Base-by-base conservation (phyloP, 306 rosid genomes). In the Boehmeria nivea region DNA sequence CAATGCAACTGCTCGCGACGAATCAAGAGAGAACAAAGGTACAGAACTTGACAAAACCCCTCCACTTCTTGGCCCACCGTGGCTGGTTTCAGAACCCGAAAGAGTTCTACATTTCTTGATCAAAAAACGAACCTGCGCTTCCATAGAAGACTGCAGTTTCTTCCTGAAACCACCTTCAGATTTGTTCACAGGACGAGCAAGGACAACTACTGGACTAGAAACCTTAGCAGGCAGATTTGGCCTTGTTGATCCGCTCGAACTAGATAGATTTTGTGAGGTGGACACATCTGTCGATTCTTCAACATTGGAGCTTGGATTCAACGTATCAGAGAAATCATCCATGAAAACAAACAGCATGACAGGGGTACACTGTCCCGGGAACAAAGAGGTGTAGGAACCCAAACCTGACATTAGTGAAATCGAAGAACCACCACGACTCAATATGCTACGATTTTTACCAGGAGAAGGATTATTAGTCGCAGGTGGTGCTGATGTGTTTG, bases 311-410 rank as follows among this genome's bases (percentile, higher is more conserved):
- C 73, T 54, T 33, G 86, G 60, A 73, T 60, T 74, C 4, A 74
- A 54, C 54, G 63, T 63, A 68, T 71, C 77, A 34, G 76, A 86
- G 82, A 86, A 82, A 64, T 90, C 95, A 57, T 80, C 95, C 10
- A 86, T 26, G 34, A 86, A 82, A 61, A 80, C 90, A 78, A 90
- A 86, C 64, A 90, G 68, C 58, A 73, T 70, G 67, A 90, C 97
- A 49, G 94, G 95, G 42, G 79, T 86, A 72, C 97, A 86, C 71
- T 80, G 95, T 68, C 97, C 97, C 27, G 94, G 97, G 78, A 86
- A 86, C 83, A 86, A 76, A 70, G 94, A 84, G 72, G 94, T 55
- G 79, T 82, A 76, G 59, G 97, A 90, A 68, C 94, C 90, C 70
- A 80, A 82, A 58, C 95, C 94, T 47, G 97, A 86, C 94, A 84